phyloP scores from a whole-genome alignment of 768 basidiomycete species.

The Podaxis sp. region DNA sequence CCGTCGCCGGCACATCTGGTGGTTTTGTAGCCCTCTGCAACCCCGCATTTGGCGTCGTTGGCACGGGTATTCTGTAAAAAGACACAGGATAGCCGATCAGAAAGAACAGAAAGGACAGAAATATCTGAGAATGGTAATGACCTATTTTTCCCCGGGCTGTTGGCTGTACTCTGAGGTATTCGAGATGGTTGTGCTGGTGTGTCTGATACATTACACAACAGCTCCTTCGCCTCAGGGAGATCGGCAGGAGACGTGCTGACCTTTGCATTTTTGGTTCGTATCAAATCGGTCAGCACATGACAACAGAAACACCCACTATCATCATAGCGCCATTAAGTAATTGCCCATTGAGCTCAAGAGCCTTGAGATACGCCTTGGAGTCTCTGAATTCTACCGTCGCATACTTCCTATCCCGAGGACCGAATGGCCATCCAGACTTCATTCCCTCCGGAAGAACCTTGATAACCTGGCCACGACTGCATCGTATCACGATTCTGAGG shows the following conservation, averaged over 20 bases:
- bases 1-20: conserved; percentile 5
- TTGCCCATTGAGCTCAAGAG: conserved; percentile 38
- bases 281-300: conserved; percentile 1
- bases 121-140: conserved; percentile 6
- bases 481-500: conserved; percentile 31
- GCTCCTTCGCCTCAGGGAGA: conserved; percentile 38
- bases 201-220: conserved; percentile 24
- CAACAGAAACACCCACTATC: conserved; percentile 32
- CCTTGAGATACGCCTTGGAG: conserved; percentile 33
- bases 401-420: conserved; percentile 42
- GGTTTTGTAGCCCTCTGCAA: not conserved
- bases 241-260: conserved; percentile 34
- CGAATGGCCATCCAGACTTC: conserved; percentile 20
- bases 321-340: conserved; percentile 36
- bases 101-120: conserved; percentile 1
- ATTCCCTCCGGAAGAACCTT: conserved; percentile 18
- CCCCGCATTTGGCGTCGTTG: not conserved
- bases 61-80: not conserved
- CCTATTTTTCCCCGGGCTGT: conserved; percentile 1
- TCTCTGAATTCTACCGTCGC: conserved; percentile 48
- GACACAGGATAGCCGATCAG: not conserved
- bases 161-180: conserved; percentile 1
- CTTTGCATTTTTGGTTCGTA: conserved; percentile 19
- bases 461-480: conserved; percentile 38
- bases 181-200: not conserved